phyloP scores from a whole-genome alignment of 148 eudicot genomes.

The Rhododendron vialii region DNA sequence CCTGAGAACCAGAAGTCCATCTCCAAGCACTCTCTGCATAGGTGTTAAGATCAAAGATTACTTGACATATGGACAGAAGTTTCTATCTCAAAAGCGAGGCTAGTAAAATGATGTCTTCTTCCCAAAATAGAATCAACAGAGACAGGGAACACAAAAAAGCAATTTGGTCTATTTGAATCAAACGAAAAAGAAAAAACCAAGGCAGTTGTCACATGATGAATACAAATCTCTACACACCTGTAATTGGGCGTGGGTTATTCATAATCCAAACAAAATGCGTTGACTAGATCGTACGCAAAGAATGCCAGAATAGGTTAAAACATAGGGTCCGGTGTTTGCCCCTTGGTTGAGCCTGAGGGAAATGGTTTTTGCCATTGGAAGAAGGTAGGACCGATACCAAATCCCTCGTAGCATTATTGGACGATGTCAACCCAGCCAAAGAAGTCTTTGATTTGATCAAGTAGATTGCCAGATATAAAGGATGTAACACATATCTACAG shows the following conservation, averaged over 20 bases:
- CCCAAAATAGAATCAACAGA: background rate
- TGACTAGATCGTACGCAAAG: background rate
- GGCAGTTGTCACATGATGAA: background rate
- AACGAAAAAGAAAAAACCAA: background rate
- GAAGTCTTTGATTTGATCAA: background rate
- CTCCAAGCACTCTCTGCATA: slow-evolving; percentile 86
- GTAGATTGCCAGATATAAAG: background rate
- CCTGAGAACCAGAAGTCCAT: slow-evolving; percentile 83
- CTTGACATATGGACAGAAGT: background rate
- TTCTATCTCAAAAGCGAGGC: background rate
- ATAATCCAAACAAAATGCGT: background rate
- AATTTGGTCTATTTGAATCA: background rate
- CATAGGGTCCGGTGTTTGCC: background rate
- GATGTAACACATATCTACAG: background rate
- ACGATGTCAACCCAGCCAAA: background rate
- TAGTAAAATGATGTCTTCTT: background rate
- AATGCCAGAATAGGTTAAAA: background rate
- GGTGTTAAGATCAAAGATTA: slow-evolving; percentile 7
- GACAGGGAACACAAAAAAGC: background rate
- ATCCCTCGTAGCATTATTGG: background rate
- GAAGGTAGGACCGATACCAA: background rate
- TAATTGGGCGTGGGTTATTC: background rate
- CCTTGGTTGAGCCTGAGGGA: background rate
- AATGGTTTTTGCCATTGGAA: background rate
- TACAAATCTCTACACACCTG: background rate